phyloP scores from a whole-genome alignment of 306 rosid species.

The Cucumis hystrix region DNA sequence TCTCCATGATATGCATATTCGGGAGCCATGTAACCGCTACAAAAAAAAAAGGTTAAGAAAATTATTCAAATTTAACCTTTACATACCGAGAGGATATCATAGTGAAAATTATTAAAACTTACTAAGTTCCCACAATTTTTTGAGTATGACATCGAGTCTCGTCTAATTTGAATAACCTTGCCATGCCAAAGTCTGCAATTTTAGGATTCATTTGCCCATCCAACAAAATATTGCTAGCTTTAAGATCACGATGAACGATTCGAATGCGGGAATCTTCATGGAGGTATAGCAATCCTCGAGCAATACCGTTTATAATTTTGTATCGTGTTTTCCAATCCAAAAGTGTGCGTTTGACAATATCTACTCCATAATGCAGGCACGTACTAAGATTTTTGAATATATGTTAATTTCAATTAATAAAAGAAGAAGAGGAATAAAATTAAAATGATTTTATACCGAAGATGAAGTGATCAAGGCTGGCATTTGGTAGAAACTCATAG shows the following conservation, averaged over 20 bases:
- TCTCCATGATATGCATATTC: conserved; percentile 31
- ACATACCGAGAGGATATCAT: too few species aligned
- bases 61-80: too few species aligned
- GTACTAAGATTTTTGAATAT: not conserved
- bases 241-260: conserved; percentile 58
- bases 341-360: not conserved
- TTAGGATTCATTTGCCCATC: conserved; percentile 43
- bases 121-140: conserved; percentile 54
- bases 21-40: conserved; percentile 47
- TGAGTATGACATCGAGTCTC: conserved; percentile 34
- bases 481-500: conserved; percentile 42
- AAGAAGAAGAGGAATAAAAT: not conserved
- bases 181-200: conserved; percentile 75
- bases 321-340: conserved; percentile 39
- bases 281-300: conserved; percentile 46
- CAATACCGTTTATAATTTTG: conserved; percentile 38
- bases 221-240: conserved; percentile 50
- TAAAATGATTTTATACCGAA: conserved; percentile 22
- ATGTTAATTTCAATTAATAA: not conserved
- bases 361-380: not conserved
- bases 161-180: conserved; percentile 31
- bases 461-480: conserved; percentile 14
- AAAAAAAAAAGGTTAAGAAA: not conserved
- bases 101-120: conserved; percentile 11
- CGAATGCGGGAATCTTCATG: conserved; percentile 54